Conservation (phyloP, 768 basidiomycete species). For the Mycena vitilis region DNA sequence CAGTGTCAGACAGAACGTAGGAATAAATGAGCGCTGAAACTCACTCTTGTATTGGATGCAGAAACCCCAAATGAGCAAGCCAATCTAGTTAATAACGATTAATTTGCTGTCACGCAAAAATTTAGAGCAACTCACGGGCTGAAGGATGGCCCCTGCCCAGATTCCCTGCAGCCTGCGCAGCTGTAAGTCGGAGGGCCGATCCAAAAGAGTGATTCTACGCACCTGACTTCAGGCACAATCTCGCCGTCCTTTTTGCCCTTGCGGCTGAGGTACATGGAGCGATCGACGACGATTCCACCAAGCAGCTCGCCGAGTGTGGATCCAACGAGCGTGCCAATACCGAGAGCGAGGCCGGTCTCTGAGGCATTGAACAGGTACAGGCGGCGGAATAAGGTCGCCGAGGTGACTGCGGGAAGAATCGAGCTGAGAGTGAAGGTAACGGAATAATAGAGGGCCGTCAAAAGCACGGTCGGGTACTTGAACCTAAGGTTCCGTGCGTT, state of each 20-base stretch:
- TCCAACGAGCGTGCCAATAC: constrained; percentile 26
- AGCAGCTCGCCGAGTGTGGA: constrained; percentile 30
- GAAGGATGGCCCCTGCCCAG: constrained; percentile 27
- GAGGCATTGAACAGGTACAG: constrained; percentile 28
- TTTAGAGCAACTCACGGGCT: constrained; percentile 1
- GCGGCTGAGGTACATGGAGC: constrained; percentile 27
- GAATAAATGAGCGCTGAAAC: background rate
- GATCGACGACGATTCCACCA: constrained; percentile 30
- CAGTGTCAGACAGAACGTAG: background rate
- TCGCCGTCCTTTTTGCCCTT: constrained; percentile 16
- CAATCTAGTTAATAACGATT: constrained; percentile 14
- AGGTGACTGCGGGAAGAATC: constrained; percentile 33
- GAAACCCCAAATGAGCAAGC: constrained; percentile 28
- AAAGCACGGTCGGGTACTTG: constrained; percentile 30
- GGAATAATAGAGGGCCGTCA: constrained; percentile 31
- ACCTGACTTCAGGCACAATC: constrained; percentile 27
- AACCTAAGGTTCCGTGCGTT: constrained; percentile 5
- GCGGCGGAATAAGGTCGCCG: constrained; percentile 28
- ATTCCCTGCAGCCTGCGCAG: constrained; percentile 22
- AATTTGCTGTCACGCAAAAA: background rate
- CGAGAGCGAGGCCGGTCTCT: constrained; percentile 24
- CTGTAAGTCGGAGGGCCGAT: background rate
- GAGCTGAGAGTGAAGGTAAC: constrained; percentile 27
- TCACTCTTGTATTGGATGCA: constrained; percentile 31
- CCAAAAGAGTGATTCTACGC: background rate